Evolutionary conservation across 176 grass and related monocot species (phyloP).

Genomic region (Eremochloa ophiuroides): DNA sequence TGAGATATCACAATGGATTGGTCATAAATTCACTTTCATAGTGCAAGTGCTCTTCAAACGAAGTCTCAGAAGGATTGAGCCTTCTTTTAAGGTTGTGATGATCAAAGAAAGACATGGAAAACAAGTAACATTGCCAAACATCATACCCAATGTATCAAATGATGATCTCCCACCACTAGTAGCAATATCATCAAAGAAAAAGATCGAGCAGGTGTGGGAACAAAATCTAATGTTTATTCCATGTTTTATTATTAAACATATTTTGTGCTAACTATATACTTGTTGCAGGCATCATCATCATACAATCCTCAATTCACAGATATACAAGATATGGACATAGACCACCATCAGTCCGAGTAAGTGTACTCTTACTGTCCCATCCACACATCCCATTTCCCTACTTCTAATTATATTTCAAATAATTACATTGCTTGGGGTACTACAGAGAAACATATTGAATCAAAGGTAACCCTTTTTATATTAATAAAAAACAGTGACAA

Average conservation of each 20-base stretch:
- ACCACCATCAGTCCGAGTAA: background rate
- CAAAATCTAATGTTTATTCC: background rate
- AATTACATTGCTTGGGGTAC: background rate
- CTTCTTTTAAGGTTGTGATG: background rate
- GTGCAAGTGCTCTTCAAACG: background rate
- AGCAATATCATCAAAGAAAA: background rate
- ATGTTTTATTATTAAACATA: background rate
- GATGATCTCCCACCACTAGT: background rate
- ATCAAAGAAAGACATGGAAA: background rate
- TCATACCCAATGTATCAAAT: background rate
- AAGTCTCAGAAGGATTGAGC: background rate
- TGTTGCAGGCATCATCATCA: background rate
- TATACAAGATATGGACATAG: background rate
- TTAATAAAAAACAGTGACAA: background rate
- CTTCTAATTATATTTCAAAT: background rate
- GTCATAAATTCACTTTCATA: background rate
- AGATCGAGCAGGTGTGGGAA: background rate
- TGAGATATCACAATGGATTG: background rate
- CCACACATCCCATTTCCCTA: background rate
- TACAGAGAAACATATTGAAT: background rate
- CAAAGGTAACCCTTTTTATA: background rate
- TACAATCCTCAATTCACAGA: background rate
- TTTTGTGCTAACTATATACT: background rate
- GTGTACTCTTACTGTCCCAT: background rate
- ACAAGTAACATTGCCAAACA: background rate